Percentiles rank a stretch among this genome's conserved stretches.
phyloP scores from a whole-genome alignment of 2,329 filamentous ascomycete species.

The Trichoderma sp. region DNA sequence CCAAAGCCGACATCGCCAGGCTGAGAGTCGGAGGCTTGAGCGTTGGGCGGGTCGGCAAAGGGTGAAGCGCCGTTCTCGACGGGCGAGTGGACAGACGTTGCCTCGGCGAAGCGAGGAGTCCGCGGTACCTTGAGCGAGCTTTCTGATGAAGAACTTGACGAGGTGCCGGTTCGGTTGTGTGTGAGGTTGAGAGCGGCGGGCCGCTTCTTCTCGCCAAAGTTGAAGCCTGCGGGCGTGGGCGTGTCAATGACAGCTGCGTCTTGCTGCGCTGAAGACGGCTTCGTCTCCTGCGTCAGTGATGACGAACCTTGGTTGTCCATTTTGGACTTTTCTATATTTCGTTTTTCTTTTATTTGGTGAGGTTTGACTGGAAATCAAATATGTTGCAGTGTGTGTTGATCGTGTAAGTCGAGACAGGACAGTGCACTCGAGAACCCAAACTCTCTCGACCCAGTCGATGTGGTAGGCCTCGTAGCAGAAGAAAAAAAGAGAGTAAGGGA shows the following conservation, averaged over 20 bases:
- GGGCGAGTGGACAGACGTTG: constrained; percentile 74
- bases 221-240: constrained; percentile 22
- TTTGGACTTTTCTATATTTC: neutral
- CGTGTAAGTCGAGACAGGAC: constrained; percentile 12
- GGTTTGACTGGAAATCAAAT: neutral
- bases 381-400: neutral
- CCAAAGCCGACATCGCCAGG: constrained; percentile 90
- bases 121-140: constrained; percentile 65
- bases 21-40: constrained; percentile 58
- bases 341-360: neutral
- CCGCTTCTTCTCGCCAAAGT: constrained; percentile 50
- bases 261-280: neutral
- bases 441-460: constrained; percentile 20
- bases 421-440: neutral
- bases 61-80: constrained; percentile 57
- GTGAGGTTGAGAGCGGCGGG: constrained; percentile 55
- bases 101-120: constrained; percentile 77
- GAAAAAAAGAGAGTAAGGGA: neutral
- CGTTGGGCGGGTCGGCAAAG: constrained; percentile 58
- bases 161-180: constrained; percentile 48
- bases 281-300: constrained; percentile 6
- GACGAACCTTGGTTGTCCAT: constrained; percentile 43
- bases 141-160: constrained; percentile 50
- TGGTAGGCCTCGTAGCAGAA: neutral
- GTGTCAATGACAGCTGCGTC: constrained; percentile 25